Percentiles rank a stretch among this genome's conserved stretches.
Conservation (phyloP, 768 basidiomycete genomes). For the Mrakia gelida region DNA sequence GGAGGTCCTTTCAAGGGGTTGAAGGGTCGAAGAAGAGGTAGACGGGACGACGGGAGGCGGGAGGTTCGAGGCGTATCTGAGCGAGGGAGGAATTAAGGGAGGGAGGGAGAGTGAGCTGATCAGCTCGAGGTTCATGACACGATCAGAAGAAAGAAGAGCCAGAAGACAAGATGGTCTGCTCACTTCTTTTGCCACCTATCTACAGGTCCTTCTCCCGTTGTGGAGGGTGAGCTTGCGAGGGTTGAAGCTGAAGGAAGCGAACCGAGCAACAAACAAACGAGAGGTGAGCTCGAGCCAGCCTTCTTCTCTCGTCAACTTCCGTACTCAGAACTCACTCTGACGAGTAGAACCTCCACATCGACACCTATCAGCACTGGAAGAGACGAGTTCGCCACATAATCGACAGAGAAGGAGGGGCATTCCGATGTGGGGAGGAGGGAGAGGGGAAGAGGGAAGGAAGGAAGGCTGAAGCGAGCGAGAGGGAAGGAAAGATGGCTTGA, state of each 20-base stretch:
- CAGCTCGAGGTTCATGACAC: not conserved
- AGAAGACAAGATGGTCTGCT: not conserved
- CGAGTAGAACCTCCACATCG: conserved; percentile 2
- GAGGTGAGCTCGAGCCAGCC: not conserved
- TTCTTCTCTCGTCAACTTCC: not conserved
- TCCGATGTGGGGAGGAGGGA: not conserved
- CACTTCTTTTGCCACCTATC: conserved; percentile 9
- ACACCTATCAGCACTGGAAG: not conserved
- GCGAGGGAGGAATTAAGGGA: not conserved
- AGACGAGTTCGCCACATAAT: conserved; percentile 11
- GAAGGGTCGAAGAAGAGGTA: not conserved
- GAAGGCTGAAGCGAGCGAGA: not conserved
- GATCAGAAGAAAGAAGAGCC: not conserved
- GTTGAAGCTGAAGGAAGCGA: not conserved
- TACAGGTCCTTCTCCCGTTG: not conserved
- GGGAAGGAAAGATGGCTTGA: not conserved
- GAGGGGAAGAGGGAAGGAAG: not conserved
- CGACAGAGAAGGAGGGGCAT: conserved; percentile 14
- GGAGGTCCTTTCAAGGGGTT: not conserved
- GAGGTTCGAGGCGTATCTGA: conserved; percentile 12
- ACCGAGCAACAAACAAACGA: not conserved
- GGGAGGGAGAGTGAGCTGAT: not conserved
- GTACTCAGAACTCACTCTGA: not conserved
- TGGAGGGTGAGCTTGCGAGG: not conserved
- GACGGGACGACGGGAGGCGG: not conserved